Conservation (phyloP, 2,329 filamentous ascomycete species). For the Alternaria arbusti region DNA sequence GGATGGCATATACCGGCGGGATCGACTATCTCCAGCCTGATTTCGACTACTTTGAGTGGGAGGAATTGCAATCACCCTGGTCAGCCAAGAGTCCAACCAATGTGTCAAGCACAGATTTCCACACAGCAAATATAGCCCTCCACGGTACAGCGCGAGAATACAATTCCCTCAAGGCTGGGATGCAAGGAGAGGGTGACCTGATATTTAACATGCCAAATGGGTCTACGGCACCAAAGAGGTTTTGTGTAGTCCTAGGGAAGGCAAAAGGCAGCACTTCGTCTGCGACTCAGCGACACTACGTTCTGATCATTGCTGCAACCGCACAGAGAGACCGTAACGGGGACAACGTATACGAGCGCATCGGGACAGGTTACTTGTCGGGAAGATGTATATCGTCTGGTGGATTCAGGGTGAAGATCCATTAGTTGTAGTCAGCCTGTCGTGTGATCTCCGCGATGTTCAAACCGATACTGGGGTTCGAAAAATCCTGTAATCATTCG, state of each 20-base stretch:
- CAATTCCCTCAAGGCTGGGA: background rate
- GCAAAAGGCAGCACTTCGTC: background rate
- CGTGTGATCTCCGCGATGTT: background rate
- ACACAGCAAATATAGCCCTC: background rate
- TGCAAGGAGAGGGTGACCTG: background rate
- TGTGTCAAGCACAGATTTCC: background rate
- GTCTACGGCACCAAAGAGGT: background rate
- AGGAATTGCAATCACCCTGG: conserved; percentile 8
- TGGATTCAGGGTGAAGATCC: background rate
- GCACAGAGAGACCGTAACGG: background rate
- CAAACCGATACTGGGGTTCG: background rate
- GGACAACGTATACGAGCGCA: background rate
- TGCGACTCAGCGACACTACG: background rate
- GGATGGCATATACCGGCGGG: conserved; percentile 23
- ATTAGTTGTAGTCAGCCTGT: background rate
- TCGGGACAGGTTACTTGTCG: background rate
- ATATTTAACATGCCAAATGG: background rate
- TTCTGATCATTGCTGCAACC: background rate
- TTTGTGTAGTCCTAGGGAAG: background rate
- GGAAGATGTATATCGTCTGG: background rate
- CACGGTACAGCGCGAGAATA: background rate
- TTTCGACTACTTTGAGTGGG: conserved; percentile 18
- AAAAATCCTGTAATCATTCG: background rate
- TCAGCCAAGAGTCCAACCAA: background rate
- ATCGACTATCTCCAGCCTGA: conserved; percentile 19